Conservation (phyloP, 1,139 yeast species). For the Taiozyma sp. region DNA sequence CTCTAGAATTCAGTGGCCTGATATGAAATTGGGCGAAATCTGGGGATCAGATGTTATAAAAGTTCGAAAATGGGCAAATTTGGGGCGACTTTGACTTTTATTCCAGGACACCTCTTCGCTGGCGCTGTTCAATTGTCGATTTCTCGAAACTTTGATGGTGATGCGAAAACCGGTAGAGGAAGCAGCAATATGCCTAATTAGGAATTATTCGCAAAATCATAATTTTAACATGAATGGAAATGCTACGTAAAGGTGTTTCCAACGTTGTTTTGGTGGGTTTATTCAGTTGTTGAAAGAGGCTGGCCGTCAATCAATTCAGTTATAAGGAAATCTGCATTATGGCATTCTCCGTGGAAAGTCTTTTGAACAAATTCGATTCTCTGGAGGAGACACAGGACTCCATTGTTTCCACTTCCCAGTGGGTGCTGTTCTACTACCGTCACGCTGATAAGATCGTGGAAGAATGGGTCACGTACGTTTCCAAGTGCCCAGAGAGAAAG, state of each 20-base stretch:
- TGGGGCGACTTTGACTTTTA: neutral
- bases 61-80: neutral
- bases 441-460: slow-evolving; percentile 54
- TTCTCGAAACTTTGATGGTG: neutral
- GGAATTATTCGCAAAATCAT: neutral
- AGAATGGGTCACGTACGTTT: slow-evolving; percentile 51
- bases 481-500: slow-evolving; percentile 35
- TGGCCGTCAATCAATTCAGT: neutral
- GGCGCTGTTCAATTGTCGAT: neutral
- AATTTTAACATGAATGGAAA: neutral
- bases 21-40: too few species aligned
- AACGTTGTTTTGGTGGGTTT: neutral
- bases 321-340: slow-evolving; percentile 18
- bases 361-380: slow-evolving; percentile 49
- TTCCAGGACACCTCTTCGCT: neutral
- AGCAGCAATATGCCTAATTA: neutral
- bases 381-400: slow-evolving; percentile 78
- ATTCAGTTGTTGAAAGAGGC: neutral
- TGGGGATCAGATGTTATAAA: neutral
- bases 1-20: neutral
- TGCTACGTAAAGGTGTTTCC: neutral
- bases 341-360: slow-evolving; percentile 58
- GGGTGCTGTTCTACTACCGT: slow-evolving; percentile 78
- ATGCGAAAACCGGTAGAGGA: neutral
- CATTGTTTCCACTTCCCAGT: slow-evolving; percentile 76